A percentile compares a stretch with the other conserved stretches of the same genome.
Conservation (phyloP, 2,329 filamentous ascomycete genomes). For the Westerdykella sp. region DNA sequence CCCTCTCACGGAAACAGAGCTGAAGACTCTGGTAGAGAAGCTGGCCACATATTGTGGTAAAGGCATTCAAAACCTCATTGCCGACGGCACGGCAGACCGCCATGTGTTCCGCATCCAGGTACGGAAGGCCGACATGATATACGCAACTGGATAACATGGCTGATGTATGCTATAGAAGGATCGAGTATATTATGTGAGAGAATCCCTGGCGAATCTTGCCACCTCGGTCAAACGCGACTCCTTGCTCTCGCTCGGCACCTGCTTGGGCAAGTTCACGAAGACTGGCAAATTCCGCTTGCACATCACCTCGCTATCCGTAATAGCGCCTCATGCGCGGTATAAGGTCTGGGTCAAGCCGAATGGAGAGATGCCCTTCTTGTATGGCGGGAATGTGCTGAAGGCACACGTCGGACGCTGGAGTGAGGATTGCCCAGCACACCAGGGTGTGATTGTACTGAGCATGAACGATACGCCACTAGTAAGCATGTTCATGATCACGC, state of each 20-base stretch:
- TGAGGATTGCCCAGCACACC: constrained; percentile 89
- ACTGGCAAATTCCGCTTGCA: constrained; percentile 92
- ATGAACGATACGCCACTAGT: constrained; percentile 83
- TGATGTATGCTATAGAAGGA: constrained; percentile 55
- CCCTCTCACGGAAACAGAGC: constrained; percentile 72
- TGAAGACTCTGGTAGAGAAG: constrained; percentile 79
- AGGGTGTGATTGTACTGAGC: constrained; percentile 80
- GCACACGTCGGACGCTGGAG: constrained; percentile 77
- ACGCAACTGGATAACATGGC: constrained; percentile 52
- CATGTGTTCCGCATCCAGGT: constrained; percentile 46
- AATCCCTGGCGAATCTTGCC: constrained; percentile 85
- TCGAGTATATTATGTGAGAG: constrained; percentile 85
- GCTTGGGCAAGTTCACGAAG: constrained; percentile 93
- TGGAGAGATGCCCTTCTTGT: constrained; percentile 95
- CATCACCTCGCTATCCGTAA: constrained; percentile 83
- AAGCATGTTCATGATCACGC: constrained; percentile 16
- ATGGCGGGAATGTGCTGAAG: constrained; percentile 84
- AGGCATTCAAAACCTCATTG: constrained; percentile 70
- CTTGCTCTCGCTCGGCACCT: constrained; percentile 82
- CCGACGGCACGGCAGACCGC: constrained; percentile 30
- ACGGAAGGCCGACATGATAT: constrained; percentile 48
- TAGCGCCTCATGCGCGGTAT: constrained; percentile 86
- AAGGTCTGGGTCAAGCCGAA: constrained; percentile 97
- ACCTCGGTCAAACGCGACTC: constrained; percentile 76
- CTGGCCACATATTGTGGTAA: constrained; percentile 88